Conservation (phyloP, 2,329 filamentous ascomycete genomes). For the Colletotrichum ledebouriae region DNA sequence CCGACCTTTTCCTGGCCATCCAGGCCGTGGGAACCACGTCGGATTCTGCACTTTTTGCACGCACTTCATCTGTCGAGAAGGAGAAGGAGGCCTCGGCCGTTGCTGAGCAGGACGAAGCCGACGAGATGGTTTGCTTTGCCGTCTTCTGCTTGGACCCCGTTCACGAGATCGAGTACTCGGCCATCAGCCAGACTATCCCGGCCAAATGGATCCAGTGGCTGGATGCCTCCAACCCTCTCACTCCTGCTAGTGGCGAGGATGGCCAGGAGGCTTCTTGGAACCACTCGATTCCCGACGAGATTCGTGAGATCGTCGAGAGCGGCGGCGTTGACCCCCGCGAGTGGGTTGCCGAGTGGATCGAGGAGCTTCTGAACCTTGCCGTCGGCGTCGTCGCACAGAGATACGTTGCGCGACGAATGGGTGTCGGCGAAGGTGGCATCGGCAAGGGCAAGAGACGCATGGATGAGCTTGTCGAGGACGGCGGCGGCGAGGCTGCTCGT, state of each 20-base stretch:
- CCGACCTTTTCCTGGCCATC: constrained; percentile 95
- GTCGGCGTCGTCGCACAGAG: constrained; percentile 92
- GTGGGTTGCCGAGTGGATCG: constrained; percentile 98
- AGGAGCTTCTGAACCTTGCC: constrained; percentile 83
- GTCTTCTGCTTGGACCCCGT: constrained; percentile 89
- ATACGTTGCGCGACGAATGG: constrained; percentile 96
- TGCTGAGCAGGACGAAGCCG: constrained; percentile 64
- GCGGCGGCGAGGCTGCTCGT: constrained; percentile 41
- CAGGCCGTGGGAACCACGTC: constrained; percentile 82
- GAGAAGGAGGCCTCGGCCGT: constrained; percentile 68
- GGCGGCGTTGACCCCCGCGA: constrained; percentile 90
- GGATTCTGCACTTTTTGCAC: constrained; percentile 77
- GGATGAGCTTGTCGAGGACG: constrained; percentile 67
- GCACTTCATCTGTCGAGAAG: constrained; percentile 65
- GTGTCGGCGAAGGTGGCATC: constrained; percentile 84
- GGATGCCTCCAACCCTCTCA: constrained; percentile 76
- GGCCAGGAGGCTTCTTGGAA: constrained; percentile 51
- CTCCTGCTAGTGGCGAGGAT: constrained; percentile 66
- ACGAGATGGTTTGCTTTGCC: constrained; percentile 79
- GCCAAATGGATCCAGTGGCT: constrained; percentile 92
- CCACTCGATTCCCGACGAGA: constrained; percentile 78
- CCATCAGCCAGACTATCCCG: constrained; percentile 86
- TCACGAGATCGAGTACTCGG: constrained; percentile 88
- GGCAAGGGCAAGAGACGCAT: constrained; percentile 73
- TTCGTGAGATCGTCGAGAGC: constrained; percentile 83